Evolutionary conservation across 768 basidiomycete species (phyloP), one percentile per base, ranked within the genome.

Genomic region (Suillus weaverae): DNA sequence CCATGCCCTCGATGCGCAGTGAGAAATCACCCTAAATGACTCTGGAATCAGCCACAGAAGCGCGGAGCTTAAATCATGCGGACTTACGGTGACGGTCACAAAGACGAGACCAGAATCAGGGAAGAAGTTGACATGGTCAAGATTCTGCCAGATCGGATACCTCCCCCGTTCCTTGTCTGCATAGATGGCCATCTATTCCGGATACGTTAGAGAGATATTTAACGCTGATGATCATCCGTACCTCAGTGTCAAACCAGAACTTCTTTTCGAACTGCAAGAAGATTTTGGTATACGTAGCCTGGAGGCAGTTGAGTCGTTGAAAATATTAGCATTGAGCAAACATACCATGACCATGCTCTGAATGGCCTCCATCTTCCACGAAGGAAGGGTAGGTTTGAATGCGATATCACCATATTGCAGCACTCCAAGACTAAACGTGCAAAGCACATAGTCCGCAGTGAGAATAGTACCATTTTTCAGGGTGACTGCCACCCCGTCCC

Each of bases 381-480:
- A 69, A 35, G 88, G 89, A 22, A 89, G 71, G 10, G 74, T 30
- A 2, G 89, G 89, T 48, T 81, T 70, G 67, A 89, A 90, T 4
- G 60, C 64, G 5, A 90, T 84, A 64, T 89, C 88, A 36, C 81
- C 76, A 63, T 88, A 79, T 74, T 91, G 89, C 62, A 91, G 76
- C 8, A 91, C 89, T 0, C 89, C 89, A 2, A 89, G 71, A 66
- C 88, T 89, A 75, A 90, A 90, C 0, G 89, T 90, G 66, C 84
- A 85, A 35, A 91, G 70, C 4, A 84, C 87, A 70, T 88, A 86
- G 60, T 89, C 83, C 16, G 82, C 87, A 16, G 73, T 76, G 30
- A 89, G 69, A 2, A 48, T 74, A 38, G 74, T 66, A 1, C 85
- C 86, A 63, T 81, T 75, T 1, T 73, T 67, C 35, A 88, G 76